Percentiles rank a stretch among this genome's conserved stretches.
phyloP scores from a whole-genome alignment of 1,139 yeast species.

The Geotrichum reessii region DNA sequence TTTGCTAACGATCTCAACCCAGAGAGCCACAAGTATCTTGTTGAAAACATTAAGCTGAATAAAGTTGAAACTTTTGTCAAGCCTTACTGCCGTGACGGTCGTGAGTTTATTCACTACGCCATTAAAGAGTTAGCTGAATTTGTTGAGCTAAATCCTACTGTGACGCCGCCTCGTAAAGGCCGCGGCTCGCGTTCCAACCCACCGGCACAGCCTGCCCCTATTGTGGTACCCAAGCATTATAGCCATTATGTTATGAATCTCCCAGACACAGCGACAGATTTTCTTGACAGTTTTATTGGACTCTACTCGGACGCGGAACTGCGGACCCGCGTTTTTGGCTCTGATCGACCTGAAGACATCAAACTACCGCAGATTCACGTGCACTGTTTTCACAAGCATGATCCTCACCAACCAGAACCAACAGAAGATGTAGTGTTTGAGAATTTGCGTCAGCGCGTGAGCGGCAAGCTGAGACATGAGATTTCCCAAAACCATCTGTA shows the following conservation, averaged over 20 bases:
- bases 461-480: slow-evolving; percentile 47
- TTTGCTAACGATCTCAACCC: slow-evolving; percentile 94
- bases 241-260: slow-evolving; percentile 89
- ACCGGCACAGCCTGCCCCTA: slow-evolving; percentile 25
- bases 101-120: slow-evolving; percentile 65
- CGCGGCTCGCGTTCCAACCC: slow-evolving; percentile 27
- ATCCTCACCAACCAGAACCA: slow-evolving; percentile 67
- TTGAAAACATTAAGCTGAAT: slow-evolving; percentile 58
- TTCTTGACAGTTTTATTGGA: slow-evolving; percentile 70
- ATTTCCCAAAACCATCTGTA: slow-evolving; percentile 43
- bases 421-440: slow-evolving; percentile 55
- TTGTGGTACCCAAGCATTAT: slow-evolving; percentile 52
- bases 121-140: slow-evolving; percentile 44
- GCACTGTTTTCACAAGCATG: slow-evolving; percentile 88
- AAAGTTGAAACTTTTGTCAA: slow-evolving; percentile 56
- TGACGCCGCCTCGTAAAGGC: slow-evolving; percentile 14
- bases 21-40: slow-evolving; percentile 65
- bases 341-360: slow-evolving; percentile 24
- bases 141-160: slow-evolving; percentile 23
- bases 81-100: slow-evolving; percentile 73
- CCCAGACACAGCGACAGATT: slow-evolving; percentile 90
- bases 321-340: slow-evolving; percentile 34
- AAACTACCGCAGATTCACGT: slow-evolving; percentile 72
- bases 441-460: slow-evolving; percentile 57
- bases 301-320: slow-evolving; percentile 46